Conservation (phyloP, 768 basidiomycete species). For the Amylocystis lapponica region DNA sequence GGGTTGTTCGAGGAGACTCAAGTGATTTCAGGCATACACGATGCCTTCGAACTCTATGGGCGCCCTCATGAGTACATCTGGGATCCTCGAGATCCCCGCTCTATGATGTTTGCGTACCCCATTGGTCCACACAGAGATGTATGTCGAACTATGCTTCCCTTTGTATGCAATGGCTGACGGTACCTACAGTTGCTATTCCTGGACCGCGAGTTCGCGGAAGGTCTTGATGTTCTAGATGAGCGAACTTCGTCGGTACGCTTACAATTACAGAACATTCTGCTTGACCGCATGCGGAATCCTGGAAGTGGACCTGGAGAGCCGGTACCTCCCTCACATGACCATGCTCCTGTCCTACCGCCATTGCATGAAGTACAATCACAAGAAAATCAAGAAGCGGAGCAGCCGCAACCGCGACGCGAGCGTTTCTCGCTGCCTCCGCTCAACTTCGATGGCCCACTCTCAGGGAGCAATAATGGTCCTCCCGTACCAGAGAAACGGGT, state of each 20-base stretch:
- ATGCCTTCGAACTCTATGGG: conserved; percentile 85
- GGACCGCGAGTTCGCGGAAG: conserved; percentile 75
- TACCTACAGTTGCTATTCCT: conserved; percentile 75
- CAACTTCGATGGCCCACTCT: conserved; percentile 33
- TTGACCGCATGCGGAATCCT: conserved; percentile 52
- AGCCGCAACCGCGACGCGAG: conserved; percentile 8
- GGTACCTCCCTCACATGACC: conserved; percentile 4
- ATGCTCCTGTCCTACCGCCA: conserved; percentile 21
- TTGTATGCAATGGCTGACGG: neutral
- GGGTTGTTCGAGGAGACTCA: neutral
- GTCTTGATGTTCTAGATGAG: conserved; percentile 71
- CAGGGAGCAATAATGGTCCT: conserved; percentile 1
- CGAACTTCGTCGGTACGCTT: conserved; percentile 66
- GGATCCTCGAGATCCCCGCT: conserved; percentile 77
- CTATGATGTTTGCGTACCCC: conserved; percentile 94
- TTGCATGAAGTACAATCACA: conserved; percentile 13
- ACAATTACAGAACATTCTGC: conserved; percentile 54
- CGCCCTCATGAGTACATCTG: conserved; percentile 81
- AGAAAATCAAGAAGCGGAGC: neutral
- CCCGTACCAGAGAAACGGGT: conserved; percentile 21
- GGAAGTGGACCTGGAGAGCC: conserved; percentile 8
- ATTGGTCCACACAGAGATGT: conserved; percentile 82
- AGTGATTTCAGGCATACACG: conserved; percentile 58
- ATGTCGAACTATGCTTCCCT: conserved; percentile 24
- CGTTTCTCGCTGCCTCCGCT: conserved; percentile 43